phyloP scores from a whole-genome alignment of 805 yeast species.

The Kazachstania africana region DNA sequence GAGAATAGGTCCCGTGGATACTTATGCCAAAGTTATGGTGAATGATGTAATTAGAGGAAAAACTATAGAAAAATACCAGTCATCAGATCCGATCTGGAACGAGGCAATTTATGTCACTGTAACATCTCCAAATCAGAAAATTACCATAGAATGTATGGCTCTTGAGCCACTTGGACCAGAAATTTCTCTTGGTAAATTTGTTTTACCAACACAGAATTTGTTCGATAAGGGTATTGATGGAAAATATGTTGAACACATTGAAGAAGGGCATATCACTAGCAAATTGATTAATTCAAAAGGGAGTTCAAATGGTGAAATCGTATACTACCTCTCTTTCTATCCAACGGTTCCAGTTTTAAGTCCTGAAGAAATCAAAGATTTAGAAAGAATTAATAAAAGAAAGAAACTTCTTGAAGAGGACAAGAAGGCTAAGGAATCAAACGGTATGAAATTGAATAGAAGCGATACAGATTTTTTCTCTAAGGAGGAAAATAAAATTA shows the following conservation, averaged over 20 bases:
- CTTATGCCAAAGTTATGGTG: constrained; percentile 65
- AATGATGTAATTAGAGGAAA: constrained; percentile 64
- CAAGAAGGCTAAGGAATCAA: constrained; percentile 13
- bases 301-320: constrained; percentile 66
- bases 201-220: constrained; percentile 48
- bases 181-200: constrained; percentile 71
- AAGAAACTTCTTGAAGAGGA: constrained; percentile 23
- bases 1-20: constrained; percentile 75
- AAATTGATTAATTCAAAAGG: constrained; percentile 52
- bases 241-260: constrained; percentile 42
- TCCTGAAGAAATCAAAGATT: constrained; percentile 52
- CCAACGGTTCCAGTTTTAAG: constrained; percentile 66
- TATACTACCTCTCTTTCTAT: constrained; percentile 64
- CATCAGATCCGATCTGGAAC: constrained; percentile 68
- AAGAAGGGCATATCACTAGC: constrained; percentile 43
- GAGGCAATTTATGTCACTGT: constrained; percentile 69
- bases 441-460: constrained; percentile 15
- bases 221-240: constrained; percentile 51
- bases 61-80: constrained; percentile 54
- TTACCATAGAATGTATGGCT: constrained; percentile 82
- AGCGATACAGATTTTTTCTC: too few relatives aligned
- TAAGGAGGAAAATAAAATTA: constrained; percentile 18
- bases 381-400: constrained; percentile 30
- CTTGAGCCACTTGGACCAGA: constrained; percentile 60
- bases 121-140: constrained; percentile 61